phyloP scores from a whole-genome alignment of 352 stramenopile genomes.

The Phytophthora pinifolia region DNA sequence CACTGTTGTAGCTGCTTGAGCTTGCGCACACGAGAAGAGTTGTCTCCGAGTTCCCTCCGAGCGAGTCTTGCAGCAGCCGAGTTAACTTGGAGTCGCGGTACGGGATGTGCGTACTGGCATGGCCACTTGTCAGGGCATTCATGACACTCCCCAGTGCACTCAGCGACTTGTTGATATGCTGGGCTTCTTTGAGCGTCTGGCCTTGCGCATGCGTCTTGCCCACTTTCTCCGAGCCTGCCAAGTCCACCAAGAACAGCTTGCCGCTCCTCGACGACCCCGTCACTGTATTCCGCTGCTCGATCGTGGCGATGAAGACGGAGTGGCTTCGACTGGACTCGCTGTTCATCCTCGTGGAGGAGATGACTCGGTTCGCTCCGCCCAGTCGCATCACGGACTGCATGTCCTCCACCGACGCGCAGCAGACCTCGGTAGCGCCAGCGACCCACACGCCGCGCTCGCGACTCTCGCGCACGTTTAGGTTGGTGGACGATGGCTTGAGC shows the following conservation, averaged over 20 bases:
- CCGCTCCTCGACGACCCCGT: slow-evolving; percentile 69
- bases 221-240: slow-evolving; percentile 78
- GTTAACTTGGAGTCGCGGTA: slow-evolving; percentile 91
- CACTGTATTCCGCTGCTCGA: slow-evolving; percentile 86
- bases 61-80: slow-evolving; percentile 80
- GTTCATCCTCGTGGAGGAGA: slow-evolving; percentile 92
- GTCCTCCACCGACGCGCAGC: slow-evolving; percentile 54
- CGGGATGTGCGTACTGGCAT: slow-evolving; percentile 90
- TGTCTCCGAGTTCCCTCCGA: slow-evolving; percentile 79
- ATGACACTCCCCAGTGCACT: slow-evolving; percentile 91
- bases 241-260: slow-evolving; percentile 93
- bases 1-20: slow-evolving; percentile 62
- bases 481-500: slow-evolving; percentile 65
- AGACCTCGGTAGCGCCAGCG: slow-evolving; percentile 59
- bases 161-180: slow-evolving; percentile 92
- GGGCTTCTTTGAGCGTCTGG: slow-evolving; percentile 86
- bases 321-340: slow-evolving; percentile 91
- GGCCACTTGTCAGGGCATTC: slow-evolving; percentile 81
- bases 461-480: slow-evolving; percentile 66
- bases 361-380: slow-evolving; percentile 90
- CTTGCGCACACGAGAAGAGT: slow-evolving; percentile 71
- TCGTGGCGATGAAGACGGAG: slow-evolving; percentile 96
- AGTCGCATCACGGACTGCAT: slow-evolving; percentile 89
- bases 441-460: slow-evolving; percentile 65
- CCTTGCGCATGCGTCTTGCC: slow-evolving; percentile 89